Conservation (phyloP, 2,329 filamentous ascomycete genomes). For the Pseudogymnoascus sp. region DNA sequence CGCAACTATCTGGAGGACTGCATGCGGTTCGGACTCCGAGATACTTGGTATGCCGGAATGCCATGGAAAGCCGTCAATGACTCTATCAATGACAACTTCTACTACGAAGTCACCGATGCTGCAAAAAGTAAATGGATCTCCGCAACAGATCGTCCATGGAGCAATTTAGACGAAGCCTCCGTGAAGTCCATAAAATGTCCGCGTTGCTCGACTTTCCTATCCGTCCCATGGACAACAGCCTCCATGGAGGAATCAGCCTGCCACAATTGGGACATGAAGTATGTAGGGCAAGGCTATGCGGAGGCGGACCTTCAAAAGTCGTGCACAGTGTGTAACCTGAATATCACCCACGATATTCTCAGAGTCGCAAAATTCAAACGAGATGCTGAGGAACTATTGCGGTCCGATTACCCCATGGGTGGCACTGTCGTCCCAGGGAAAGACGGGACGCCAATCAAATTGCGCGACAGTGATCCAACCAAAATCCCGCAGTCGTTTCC, state of each 20-base stretch:
- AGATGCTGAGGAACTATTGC: constrained; percentile 46
- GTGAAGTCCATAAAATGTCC: constrained; percentile 49
- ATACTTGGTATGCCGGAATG: constrained; percentile 55
- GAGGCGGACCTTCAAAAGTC: constrained; percentile 45
- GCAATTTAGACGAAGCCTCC: constrained; percentile 46
- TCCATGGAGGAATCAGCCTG: constrained; percentile 27
- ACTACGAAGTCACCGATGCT: constrained; percentile 42
- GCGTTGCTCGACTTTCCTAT: constrained; percentile 36
- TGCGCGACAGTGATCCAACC: constrained; percentile 20
- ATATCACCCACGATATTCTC: constrained; percentile 51
- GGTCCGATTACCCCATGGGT: constrained; percentile 49
- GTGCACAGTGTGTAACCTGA: constrained; percentile 46
- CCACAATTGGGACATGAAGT: constrained; percentile 30
- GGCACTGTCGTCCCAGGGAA: constrained; percentile 56
- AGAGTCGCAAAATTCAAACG: constrained; percentile 53
- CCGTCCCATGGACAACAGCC: constrained; percentile 55
- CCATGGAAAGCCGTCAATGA: constrained; percentile 57
- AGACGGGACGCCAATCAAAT: constrained; percentile 42
- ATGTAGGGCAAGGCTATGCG: constrained; percentile 50
- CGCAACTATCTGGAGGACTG: constrained; percentile 68
- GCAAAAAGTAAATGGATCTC: constrained; percentile 41
- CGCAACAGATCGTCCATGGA: constrained; percentile 48
- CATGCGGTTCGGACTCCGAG: constrained; percentile 47
- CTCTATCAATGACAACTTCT: constrained; percentile 53
- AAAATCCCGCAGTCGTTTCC: constrained; percentile 42